phyloP scores from a whole-genome alignment of 495 filamentous ascomycete species.

The Tuber borchii region DNA sequence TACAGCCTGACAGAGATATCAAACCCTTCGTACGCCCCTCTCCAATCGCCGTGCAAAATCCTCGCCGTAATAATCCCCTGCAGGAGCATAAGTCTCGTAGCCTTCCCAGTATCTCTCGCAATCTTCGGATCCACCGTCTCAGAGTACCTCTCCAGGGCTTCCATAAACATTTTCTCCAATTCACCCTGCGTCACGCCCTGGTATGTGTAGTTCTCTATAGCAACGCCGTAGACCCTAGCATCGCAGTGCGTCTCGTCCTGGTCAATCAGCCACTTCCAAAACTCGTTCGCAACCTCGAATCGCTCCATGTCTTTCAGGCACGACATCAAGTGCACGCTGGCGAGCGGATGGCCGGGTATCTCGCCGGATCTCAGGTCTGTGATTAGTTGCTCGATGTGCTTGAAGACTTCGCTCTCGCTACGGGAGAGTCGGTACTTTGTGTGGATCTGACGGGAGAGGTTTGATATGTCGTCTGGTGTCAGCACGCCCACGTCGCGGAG shows the following conservation, averaged over 20 bases:
- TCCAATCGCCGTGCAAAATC: conserved; percentile 46
- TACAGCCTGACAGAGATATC: conserved; percentile 48
- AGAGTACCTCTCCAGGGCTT: conserved; percentile 45
- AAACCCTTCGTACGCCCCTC: conserved; percentile 47
- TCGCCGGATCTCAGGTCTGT: conserved; percentile 39
- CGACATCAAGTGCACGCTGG: conserved; percentile 47
- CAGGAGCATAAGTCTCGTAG: conserved; percentile 44
- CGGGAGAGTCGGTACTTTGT: conserved; percentile 34
- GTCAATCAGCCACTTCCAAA: conserved; percentile 47
- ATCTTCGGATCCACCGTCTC: conserved; percentile 16
- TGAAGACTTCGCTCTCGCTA: conserved; percentile 19
- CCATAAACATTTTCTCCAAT: conserved; percentile 45
- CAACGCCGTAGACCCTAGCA: conserved; percentile 46
- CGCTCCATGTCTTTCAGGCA: conserved; percentile 46
- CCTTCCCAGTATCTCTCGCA: conserved; percentile 34
- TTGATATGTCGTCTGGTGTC: conserved; percentile 34
- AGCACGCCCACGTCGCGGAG: conserved; percentile 33
- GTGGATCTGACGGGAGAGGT: conserved; percentile 41
- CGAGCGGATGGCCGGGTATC: conserved; percentile 44
- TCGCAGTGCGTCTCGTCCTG: conserved; percentile 43
- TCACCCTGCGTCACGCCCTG: conserved; percentile 41
- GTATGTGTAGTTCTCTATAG: conserved; percentile 48
- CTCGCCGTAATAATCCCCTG: conserved; percentile 50
- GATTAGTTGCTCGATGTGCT: conserved; percentile 39
- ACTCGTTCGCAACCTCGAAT: conserved; percentile 43